Evolutionary conservation across 768 basidiomycete species (phyloP).

Genomic region (Kwoniella bestiolae): DNA sequence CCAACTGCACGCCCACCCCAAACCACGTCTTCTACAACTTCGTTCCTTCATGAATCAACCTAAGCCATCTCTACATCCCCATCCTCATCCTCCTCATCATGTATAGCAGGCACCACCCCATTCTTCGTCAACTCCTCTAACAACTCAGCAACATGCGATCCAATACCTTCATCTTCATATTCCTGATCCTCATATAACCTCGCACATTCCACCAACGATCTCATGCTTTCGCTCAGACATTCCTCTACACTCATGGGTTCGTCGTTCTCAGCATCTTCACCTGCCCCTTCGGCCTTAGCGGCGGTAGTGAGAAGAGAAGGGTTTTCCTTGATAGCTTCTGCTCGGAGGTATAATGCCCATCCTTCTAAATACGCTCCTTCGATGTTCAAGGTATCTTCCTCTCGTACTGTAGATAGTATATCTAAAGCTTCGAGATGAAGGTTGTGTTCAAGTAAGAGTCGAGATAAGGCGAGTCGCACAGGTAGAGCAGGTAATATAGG

Average conservation of each 20-base stretch:
- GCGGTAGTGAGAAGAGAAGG: slow-evolving; percentile 12
- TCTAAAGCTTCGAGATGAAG: slow-evolving; percentile 73
- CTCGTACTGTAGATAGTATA: slow-evolving; percentile 77
- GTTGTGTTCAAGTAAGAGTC: slow-evolving; percentile 76
- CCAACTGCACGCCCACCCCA: no score
- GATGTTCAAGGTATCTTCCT: slow-evolving; percentile 79
- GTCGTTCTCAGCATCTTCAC: slow-evolving; percentile 59
- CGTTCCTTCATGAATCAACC: background rate
- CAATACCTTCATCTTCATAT: slow-evolving; percentile 74
- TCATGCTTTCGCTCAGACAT: slow-evolving; percentile 74
- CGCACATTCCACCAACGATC: slow-evolving; percentile 82
- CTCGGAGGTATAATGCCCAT: slow-evolving; percentile 80
- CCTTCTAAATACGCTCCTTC: slow-evolving; percentile 95
- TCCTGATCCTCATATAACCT: slow-evolving; percentile 74
- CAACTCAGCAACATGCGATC: slow-evolving; percentile 76
- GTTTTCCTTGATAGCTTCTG: slow-evolving; percentile 41
- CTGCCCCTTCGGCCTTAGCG: slow-evolving; percentile 61
- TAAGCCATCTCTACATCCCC: slow-evolving; percentile 65
- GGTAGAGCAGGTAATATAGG: slow-evolving; percentile 72
- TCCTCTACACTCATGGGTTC: slow-evolving; percentile 69
- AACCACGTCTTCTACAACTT: no score
- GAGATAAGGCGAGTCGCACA: slow-evolving; percentile 73
- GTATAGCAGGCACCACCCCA: slow-evolving; percentile 69
- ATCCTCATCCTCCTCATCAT: slow-evolving; percentile 68
- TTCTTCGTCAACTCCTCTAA: slow-evolving; percentile 68